These are phyloP conservation scores for Gloeophyllum trabeum DNA, from an alignment of 768 basidiomycete species.

Conservation along the genomic window DNA sequence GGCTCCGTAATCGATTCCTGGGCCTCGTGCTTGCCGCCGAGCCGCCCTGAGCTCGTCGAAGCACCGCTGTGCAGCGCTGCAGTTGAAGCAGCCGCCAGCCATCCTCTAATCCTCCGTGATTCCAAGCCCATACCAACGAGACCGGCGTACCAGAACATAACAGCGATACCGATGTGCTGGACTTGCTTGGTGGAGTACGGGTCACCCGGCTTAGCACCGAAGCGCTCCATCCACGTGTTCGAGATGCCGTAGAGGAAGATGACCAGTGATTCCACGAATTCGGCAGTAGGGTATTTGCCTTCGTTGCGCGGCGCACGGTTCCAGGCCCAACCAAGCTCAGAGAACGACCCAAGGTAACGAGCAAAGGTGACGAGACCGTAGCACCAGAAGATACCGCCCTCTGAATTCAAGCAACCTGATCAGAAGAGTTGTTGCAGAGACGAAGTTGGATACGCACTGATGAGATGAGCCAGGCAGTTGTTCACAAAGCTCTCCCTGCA, in stretches of 20 bases:
- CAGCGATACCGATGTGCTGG: slow-evolving; percentile 91
- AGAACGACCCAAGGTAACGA: slow-evolving; percentile 88
- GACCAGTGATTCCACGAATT: slow-evolving; percentile 67
- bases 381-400: slow-evolving; percentile 87
- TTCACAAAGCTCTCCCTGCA: slow-evolving; percentile 74
- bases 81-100: slow-evolving; percentile 54
- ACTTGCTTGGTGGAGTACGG: slow-evolving; percentile 87
- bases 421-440: slow-evolving; percentile 4
- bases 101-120: slow-evolving; percentile 57
- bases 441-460: slow-evolving; percentile 48
- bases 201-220: slow-evolving; percentile 70
- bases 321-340: slow-evolving; percentile 93
- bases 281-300: slow-evolving; percentile 44
- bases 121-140: slow-evolving; percentile 85
- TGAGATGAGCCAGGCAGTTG: slow-evolving; percentile 81
- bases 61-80: slow-evolving; percentile 16
- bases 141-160: slow-evolving; percentile 95
- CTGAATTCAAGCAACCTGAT: slow-evolving; percentile 22
- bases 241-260: slow-evolving; percentile 86
- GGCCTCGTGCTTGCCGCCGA: slow-evolving; percentile 1
- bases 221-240: slow-evolving; percentile 97
- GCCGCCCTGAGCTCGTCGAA: slow-evolving; percentile 13
- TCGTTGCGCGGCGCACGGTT: slow-evolving; percentile 46
- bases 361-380: slow-evolving; percentile 85
- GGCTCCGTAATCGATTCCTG: slow-evolving; percentile 51